A percentile compares a stretch with the other conserved stretches of the same genome.
Conservation (phyloP, 805 yeast genomes). For the Metschnikowia baotianmanensis region DNA sequence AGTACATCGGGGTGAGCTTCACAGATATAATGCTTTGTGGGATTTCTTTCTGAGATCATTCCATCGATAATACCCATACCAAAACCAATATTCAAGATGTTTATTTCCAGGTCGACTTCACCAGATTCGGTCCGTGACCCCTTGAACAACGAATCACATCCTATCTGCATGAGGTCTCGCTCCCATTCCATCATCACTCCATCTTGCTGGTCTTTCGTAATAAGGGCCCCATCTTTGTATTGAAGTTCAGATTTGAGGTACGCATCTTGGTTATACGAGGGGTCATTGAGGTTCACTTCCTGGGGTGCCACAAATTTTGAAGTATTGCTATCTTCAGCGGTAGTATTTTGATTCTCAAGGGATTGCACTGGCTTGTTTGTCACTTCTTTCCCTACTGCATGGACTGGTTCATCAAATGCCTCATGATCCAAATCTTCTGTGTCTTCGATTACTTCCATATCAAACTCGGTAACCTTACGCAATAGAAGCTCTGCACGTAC, state of each 20-base stretch:
- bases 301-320: neutral
- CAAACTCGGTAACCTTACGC: conserved; percentile 63
- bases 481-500: conserved; percentile 83
- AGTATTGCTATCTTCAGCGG: neutral
- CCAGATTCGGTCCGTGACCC: conserved; percentile 31
- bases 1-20: conserved; percentile 96
- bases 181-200: conserved; percentile 99
- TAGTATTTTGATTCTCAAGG: neutral
- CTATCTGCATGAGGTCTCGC: conserved; percentile 71
- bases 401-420: conserved; percentile 13
- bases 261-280: conserved; percentile 62
- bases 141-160: conserved; percentile 69
- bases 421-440: conserved; percentile 28
- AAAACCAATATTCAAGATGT: conserved; percentile 82
- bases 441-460: conserved; percentile 58
- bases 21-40: conserved; percentile 77
- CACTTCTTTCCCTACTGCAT: conserved; percentile 1
- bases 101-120: conserved; percentile 38
- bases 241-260: conserved; percentile 66
- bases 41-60: conserved; percentile 51
- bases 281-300: conserved; percentile 29
- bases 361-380: conserved; percentile 10
- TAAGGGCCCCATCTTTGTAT: conserved; percentile 64
- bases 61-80: conserved; percentile 96
- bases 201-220: conserved; percentile 71